These are phyloP conservation scores for Sporothrix variecibatus DNA, from an alignment of 2,329 filamentous ascomycete genomes.

Conservation along the genomic window DNA sequence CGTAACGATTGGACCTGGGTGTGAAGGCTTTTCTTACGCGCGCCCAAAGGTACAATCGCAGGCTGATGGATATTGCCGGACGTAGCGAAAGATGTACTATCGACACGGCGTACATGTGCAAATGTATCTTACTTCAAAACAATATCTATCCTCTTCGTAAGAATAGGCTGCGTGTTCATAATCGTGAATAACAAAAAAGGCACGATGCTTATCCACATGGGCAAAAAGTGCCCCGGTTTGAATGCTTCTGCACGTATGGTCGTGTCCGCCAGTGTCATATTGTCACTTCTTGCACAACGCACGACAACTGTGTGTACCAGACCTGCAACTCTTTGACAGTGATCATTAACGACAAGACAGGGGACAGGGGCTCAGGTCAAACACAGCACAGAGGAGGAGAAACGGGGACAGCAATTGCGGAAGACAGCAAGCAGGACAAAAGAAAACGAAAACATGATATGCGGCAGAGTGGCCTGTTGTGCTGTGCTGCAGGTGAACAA, in stretches of 20 bases:
- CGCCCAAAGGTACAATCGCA: background rate
- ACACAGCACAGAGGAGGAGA: background rate
- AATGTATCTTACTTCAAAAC: background rate
- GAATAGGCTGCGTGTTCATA: background rate
- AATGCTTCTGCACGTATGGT: background rate
- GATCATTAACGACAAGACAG: background rate
- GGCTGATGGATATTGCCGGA: background rate
- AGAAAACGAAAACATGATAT: background rate
- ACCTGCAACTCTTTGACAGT: background rate
- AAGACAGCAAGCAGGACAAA: background rate
- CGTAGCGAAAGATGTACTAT: background rate
- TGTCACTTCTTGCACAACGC: background rate
- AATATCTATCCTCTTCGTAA: background rate
- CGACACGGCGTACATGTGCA: background rate
- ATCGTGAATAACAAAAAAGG: background rate
- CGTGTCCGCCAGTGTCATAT: background rate
- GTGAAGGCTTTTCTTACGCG: background rate
- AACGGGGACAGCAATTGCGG: background rate
- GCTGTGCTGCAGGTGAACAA: background rate
- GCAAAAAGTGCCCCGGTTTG: background rate
- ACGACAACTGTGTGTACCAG: background rate
- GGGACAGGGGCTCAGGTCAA: background rate
- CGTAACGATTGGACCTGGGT: background rate
- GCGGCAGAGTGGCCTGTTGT: conserved; percentile 3
- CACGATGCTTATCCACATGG: background rate